A percentile compares a stretch with the other conserved stretches of the same genome.
These are phyloP conservation scores for Penicillium sp. DNA, from an alignment of 2,329 filamentous ascomycete species.

Conservation along the genomic window DNA sequence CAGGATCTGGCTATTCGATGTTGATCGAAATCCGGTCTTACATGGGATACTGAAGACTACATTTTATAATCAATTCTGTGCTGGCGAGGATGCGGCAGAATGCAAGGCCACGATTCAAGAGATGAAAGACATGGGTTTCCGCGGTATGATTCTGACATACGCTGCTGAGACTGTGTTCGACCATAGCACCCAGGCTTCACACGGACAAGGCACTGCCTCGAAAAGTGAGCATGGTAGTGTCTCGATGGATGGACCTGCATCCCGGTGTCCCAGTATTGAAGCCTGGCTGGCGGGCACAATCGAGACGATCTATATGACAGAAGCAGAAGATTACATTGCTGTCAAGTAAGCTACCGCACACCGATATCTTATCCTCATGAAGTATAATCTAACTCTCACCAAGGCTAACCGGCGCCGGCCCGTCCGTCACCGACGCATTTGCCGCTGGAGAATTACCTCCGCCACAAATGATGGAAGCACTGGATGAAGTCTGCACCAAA, in stretches of 20 bases:
- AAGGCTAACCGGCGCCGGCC: conserved; percentile 73
- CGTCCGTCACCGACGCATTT: conserved; percentile 64
- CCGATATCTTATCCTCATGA: background rate
- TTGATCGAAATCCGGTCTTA: conserved; percentile 71
- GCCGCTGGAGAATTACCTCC: conserved; percentile 60
- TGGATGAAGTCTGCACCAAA: conserved; percentile 64
- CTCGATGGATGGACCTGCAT: background rate
- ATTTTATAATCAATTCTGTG: conserved; percentile 85
- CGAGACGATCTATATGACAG: conserved; percentile 57
- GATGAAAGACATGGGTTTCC: conserved; percentile 72
- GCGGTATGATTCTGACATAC: conserved; percentile 79
- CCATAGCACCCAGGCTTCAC: conserved; percentile 25
- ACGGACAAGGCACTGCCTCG: conserved; percentile 19
- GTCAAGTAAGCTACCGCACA: conserved; percentile 48
- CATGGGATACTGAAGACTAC: conserved; percentile 61
- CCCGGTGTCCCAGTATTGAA: conserved; percentile 34
- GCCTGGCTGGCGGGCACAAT: conserved; percentile 72
- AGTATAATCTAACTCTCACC: background rate
- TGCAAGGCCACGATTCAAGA: conserved; percentile 61
- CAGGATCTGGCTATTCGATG: conserved; percentile 54
- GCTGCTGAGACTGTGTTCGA: conserved; percentile 72
- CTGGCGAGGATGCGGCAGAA: conserved; percentile 68
- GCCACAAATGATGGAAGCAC: conserved; percentile 62
- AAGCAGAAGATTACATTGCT: conserved; percentile 59
- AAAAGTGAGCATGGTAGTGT: conserved; percentile 13